phyloP scores from a whole-genome alignment of 495 filamentous ascomycete genomes.

The Tetracladium setigerum region DNA sequence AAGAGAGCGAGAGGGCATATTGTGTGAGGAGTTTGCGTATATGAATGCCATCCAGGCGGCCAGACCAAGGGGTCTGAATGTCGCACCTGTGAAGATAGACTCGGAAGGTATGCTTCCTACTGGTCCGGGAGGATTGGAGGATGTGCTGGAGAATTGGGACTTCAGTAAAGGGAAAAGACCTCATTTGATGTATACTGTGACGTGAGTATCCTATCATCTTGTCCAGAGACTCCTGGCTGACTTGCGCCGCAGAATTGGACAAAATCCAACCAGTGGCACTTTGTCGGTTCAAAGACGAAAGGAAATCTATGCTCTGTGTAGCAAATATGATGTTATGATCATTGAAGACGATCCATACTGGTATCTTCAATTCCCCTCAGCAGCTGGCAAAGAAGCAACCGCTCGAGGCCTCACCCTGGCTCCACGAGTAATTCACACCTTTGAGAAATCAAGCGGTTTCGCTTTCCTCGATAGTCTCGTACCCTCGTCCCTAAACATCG shows the following conservation, averaged over 20 bases:
- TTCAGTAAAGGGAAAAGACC: slow-evolving; percentile 60
- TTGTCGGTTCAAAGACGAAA: slow-evolving; percentile 62
- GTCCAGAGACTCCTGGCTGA: slow-evolving; percentile 4
- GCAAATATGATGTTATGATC: slow-evolving; percentile 82
- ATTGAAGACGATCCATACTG: slow-evolving; percentile 96
- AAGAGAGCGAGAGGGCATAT: slow-evolving; percentile 57
- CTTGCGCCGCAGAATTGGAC: slow-evolving; percentile 56
- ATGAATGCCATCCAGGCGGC: slow-evolving; percentile 63
- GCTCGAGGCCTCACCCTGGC: slow-evolving; percentile 24
- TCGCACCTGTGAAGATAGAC: slow-evolving; percentile 68
- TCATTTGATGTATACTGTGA: slow-evolving; percentile 84
- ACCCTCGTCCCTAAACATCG: slow-evolving; percentile 63
- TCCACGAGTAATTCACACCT: slow-evolving; percentile 7
- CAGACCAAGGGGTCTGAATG: slow-evolving; percentile 59
- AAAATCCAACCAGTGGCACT: slow-evolving; percentile 81
- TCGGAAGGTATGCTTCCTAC: slow-evolving; percentile 61
- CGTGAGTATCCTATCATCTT: slow-evolving; percentile 44
- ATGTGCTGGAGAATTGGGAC: slow-evolving; percentile 81
- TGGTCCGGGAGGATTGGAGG: slow-evolving; percentile 64
- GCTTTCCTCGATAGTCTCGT: slow-evolving; percentile 77
- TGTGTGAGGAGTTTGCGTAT: slow-evolving; percentile 75
- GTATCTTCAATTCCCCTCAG: slow-evolving; percentile 83
- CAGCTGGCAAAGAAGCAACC: slow-evolving; percentile 30
- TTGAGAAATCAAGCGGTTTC: slow-evolving; percentile 60
- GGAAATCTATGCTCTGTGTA: slow-evolving; percentile 74